Evolutionary conservation across 2,329 filamentous ascomycete genomes (phyloP), one percentile per base, ranked within the genome.

Genomic region (Fusarium denticulatum): DNA sequence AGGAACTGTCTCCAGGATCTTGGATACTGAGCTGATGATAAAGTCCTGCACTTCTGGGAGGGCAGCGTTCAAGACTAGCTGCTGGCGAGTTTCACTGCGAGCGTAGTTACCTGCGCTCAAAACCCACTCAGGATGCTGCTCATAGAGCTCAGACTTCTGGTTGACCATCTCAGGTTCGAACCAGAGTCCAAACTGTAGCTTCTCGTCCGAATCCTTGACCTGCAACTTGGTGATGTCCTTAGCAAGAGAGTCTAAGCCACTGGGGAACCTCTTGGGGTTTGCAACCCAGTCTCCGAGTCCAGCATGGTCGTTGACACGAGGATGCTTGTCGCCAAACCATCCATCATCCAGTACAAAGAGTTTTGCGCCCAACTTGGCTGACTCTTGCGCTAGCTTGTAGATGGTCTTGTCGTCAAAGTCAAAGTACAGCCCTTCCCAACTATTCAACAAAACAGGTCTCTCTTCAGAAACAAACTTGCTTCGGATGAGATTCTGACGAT

Each of bases 91-190:
- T 50, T 89, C 81, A 0, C 87, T 91, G 18, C 89, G 86, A 3
- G 87, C 83, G 74, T 92, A 88, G 1, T 83, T 79, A 8, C 87
- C 88, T 0, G 89, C 86, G 62, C 90, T 86, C 59, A 92, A 75
- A 7, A 85, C 89, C 90, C 90, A 92, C 62, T 92, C 89, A 0
- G 90, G 90, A 71, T 92, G 90, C 49, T 88, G 81, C 2, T 85
- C 79, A 77, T 92, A 92, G 5, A 92, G 82, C 5, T 83, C 86
- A 0, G 90, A 92, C 60, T 89, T 88, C 4, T 88, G 87, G 64
- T 89, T 91, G 56, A 92, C 87, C 91, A 92, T 92, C 74, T 92
- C 90, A 0, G 90, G 90, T 77, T 92, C 91, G 5, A 92, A 85
- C 90, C 90, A 92, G 7, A 92, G 84, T 22, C 90, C 90, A 71